A percentile compares a stretch with the other conserved stretches of the same genome.
phyloP scores from a whole-genome alignment of 73 alveolate genomes.

The Paramecium sonneborni region DNA sequence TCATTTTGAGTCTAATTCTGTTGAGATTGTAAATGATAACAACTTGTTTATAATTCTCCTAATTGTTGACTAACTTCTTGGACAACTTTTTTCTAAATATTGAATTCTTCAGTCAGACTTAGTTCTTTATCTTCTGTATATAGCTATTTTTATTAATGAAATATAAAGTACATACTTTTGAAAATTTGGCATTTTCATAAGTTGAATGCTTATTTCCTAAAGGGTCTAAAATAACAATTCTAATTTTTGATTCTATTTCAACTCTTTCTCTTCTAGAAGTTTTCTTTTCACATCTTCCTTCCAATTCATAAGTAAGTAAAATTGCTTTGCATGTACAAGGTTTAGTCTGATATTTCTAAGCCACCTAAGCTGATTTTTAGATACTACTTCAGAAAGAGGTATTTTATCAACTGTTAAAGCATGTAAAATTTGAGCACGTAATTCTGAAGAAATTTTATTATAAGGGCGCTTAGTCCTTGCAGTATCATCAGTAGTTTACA shows the following conservation, averaged over 20 bases:
- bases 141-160: background rate
- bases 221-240: background rate
- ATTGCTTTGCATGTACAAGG: conserved; percentile 51
- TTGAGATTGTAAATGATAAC: background rate
- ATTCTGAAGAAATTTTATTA: background rate
- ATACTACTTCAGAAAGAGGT: conserved; percentile 6
- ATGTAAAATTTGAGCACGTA: conserved; percentile 22
- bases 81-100: background rate
- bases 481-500: background rate
- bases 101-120: background rate
- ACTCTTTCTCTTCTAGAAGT: conserved; percentile 50
- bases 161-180: background rate
- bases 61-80: background rate
- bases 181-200: background rate
- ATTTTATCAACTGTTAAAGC: background rate
- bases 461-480: conserved; percentile 22
- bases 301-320: conserved; percentile 27
- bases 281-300: conserved; percentile 50
- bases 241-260: conserved; percentile 9
- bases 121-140: conserved; percentile 49
- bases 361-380: background rate
- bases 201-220: background rate
- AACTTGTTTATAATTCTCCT: conserved; percentile 18
- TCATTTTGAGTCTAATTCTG: background rate
- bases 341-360: background rate